phyloP scores from a whole-genome alignment of 164 flowering plant species.

The Paratinospora sagittata region DNA sequence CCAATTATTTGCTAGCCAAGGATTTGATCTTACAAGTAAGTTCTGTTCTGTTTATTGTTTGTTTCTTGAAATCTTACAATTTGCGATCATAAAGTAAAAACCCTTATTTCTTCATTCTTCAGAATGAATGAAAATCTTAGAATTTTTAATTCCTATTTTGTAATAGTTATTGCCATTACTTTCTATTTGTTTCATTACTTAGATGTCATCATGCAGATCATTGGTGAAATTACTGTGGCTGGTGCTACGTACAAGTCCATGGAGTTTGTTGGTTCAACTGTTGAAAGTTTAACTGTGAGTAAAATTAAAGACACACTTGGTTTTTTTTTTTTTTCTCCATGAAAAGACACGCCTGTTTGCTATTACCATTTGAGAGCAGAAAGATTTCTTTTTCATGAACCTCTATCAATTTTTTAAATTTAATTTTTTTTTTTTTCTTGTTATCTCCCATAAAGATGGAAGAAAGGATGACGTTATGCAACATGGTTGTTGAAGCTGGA shows the following conservation, averaged over 20 bases:
- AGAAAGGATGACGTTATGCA: slow-evolving; percentile 99
- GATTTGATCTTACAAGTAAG: slow-evolving; percentile 97
- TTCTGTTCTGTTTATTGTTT: slow-evolving; percentile 1
- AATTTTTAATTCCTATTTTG: neutral
- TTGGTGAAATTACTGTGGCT: slow-evolving; percentile 95
- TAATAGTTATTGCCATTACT: neutral
- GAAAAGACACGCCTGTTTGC: too few species aligned
- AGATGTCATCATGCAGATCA: slow-evolving; percentile 51
- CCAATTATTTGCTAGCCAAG: slow-evolving; percentile 82
- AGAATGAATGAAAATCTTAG: neutral
- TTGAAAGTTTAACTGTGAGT: slow-evolving; percentile 87
- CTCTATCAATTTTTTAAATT: neutral
- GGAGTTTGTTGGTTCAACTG: slow-evolving; percentile 94
- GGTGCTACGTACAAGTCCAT: slow-evolving; percentile 96
- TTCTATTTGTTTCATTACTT: neutral
- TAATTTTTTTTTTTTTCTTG: neutral
- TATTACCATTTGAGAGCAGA: neutral
- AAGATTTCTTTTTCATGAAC: neutral
- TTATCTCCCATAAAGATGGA: slow-evolving; percentile 63
- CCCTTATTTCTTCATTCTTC: neutral
- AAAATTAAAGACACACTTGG: neutral
- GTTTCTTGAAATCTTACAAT: neutral
- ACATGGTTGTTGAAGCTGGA: slow-evolving; percentile 99
- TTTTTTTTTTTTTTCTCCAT: too few species aligned
- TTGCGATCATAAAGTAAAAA: neutral